phyloP scores from a whole-genome alignment of 2,329 filamentous ascomycete genomes.

The Xylaria sp. region DNA sequence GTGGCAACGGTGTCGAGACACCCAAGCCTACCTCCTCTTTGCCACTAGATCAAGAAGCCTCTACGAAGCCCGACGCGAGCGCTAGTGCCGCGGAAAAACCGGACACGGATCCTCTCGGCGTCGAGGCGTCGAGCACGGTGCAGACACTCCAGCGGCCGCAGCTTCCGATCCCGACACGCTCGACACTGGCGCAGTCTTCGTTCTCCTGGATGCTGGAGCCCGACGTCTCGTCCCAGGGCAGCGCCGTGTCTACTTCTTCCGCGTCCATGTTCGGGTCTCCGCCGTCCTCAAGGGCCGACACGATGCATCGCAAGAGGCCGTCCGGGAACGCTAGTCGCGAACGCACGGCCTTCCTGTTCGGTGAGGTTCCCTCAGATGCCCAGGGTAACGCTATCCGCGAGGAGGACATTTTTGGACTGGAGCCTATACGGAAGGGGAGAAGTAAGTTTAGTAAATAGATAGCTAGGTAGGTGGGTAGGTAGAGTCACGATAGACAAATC shows the following conservation, averaged over 20 bases:
- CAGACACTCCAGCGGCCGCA: conserved; percentile 49
- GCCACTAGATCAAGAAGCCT: neutral
- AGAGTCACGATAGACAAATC: neutral
- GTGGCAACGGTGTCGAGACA: conserved; percentile 19
- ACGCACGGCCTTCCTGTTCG: conserved; percentile 70
- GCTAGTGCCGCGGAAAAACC: conserved; percentile 22
- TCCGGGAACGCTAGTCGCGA: conserved; percentile 62
- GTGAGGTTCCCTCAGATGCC: conserved; percentile 59
- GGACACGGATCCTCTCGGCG: conserved; percentile 45
- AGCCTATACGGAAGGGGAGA: conserved; percentile 56
- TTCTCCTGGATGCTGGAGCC: conserved; percentile 84
- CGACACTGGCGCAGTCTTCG: conserved; percentile 76
- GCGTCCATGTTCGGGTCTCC: conserved; percentile 35
- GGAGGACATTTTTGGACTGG: conserved; percentile 67
- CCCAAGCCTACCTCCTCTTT: conserved; percentile 19
- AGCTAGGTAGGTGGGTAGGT: neutral
- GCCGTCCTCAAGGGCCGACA: conserved; percentile 36
- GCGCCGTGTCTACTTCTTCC: conserved; percentile 31
- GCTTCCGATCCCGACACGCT: conserved; percentile 68
- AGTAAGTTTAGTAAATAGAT: neutral
- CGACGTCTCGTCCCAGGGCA: conserved; percentile 52
- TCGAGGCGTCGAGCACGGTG: conserved; percentile 36
- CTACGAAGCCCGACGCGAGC: neutral
- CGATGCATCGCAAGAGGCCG: conserved; percentile 54
- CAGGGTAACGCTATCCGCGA: conserved; percentile 53